phyloP scores from a whole-genome alignment of 2,329 filamentous ascomycete species.

The Exophiala viscosa region DNA sequence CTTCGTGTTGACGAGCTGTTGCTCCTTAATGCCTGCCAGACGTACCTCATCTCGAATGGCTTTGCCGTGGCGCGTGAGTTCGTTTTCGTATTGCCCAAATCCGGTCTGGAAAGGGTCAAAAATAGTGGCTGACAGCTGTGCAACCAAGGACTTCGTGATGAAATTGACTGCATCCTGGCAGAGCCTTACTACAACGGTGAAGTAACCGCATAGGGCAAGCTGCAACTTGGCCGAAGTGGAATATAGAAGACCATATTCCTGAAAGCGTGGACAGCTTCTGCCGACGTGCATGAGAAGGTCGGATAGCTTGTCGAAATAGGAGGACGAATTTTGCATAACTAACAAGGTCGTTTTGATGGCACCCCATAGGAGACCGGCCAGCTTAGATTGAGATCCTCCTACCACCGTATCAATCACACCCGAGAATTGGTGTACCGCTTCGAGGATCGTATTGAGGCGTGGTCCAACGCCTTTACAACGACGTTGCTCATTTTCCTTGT shows the following conservation, averaged over 20 bases:
- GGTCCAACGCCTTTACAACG: slow-evolving; percentile 22
- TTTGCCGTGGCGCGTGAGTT: slow-evolving; percentile 1
- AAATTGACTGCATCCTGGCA: slow-evolving; percentile 25
- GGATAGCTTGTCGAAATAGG: slow-evolving; percentile 28
- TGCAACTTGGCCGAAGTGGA: slow-evolving; percentile 18
- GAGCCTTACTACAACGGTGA: slow-evolving; percentile 16
- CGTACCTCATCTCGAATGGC: slow-evolving; percentile 10
- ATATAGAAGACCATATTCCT: slow-evolving; percentile 26
- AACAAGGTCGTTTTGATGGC: slow-evolving; percentile 24
- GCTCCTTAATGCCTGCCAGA: slow-evolving; percentile 7
- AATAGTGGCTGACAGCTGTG: slow-evolving; percentile 9
- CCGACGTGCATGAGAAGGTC: slow-evolving; percentile 26
- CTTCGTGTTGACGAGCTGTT: slow-evolving; percentile 1
- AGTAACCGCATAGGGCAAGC: slow-evolving; percentile 23
- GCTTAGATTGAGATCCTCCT: slow-evolving; percentile 17
- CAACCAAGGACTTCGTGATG: slow-evolving; percentile 8
- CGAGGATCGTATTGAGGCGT: slow-evolving; percentile 25
- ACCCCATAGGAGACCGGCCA: slow-evolving; percentile 25
- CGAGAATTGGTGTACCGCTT: slow-evolving; percentile 25
- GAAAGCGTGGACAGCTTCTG: slow-evolving; percentile 19
- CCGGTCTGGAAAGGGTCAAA: slow-evolving; percentile 16
- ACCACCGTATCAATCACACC: slow-evolving; percentile 26
- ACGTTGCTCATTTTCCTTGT: slow-evolving; percentile 16
- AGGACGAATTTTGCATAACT: slow-evolving; percentile 16
- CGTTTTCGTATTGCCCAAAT: slow-evolving; percentile 6